Evolutionary conservation across 2,329 filamentous ascomycete species (phyloP), one percentile per base, ranked within the genome.

Genomic region (Talaromyces rugulosus): DNA sequence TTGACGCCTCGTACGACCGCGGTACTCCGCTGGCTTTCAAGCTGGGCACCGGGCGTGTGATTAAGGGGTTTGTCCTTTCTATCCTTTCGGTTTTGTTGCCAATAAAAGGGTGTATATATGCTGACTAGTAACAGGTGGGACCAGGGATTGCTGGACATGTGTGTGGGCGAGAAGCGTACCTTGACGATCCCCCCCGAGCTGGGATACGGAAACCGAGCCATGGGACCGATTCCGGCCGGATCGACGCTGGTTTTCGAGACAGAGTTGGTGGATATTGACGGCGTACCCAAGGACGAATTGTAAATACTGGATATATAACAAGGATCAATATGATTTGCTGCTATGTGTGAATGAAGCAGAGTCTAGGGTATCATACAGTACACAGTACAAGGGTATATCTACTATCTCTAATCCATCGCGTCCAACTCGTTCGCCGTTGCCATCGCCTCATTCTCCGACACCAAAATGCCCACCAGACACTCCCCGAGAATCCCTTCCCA

Each of bases 171-270:
- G 83, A 94, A 93, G 83, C 86, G 89, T 69, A 94, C 86, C 60
- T 80, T 99, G 75, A 97, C 89, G 23, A 95, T 99, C 61, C 92
- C 92, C n/a, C 91, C 94, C 23, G 86, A 88, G 72, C 81, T 89
- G 72, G 95, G 87, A 55, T 99, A 98, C 77, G 95, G 95, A 57
- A 80, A 89, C 65, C 83, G 87, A 59, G 82, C 77, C 42, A 85
- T 91, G 74, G 92, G 92, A 1, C 92, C 92, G 27, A 98, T 98
- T 72, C 92, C 93, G 18, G 87, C 85, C 4, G 88, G 87, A 34
- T 87, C 90, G 68, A 96, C 91, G 62, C 78, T 98, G 71, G 87
- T 98, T 59, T 97, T 98, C 73, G 91, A 96, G 81, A 96, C 93
- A 53, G 92, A 96, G 79, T 81, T 98, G 67, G 82, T 97, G 70